Base-by-base conservation (phyloP, 768 basidiomycete genomes). In the Clitopilus passeckerianus region DNA sequence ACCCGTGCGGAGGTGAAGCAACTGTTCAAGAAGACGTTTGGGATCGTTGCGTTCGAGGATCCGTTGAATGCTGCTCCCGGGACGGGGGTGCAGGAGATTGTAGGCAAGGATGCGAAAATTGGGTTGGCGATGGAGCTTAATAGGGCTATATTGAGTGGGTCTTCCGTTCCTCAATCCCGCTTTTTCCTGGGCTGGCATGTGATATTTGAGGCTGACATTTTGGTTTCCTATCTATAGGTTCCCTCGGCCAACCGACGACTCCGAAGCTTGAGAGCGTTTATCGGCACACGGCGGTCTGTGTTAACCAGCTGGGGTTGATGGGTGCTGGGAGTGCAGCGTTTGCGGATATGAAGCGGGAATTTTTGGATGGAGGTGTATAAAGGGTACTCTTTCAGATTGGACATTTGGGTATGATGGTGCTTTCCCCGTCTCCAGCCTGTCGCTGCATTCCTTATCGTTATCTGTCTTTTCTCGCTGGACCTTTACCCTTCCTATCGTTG, bases 241-340 rank as follows among this genome's bases (percentile, higher is more conserved):
- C 91, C 0, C 89, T 90, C 75, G 89, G 89, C 18, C 82, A 83
- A 35, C 90, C 91, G 1, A 74, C 82, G 6, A 79, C 78, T 56
- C 90, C 93, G 2, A 76, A 86, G 14, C 76, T 95, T 58, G 93
- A 95, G 68, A 85, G 80, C 57, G 68, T 93, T 57, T 94, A 89
- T 69, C 84, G 91, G 34, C 91, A 91, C 62, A 85, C 88, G 0
- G 75, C 82, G 27, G 85, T 85, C 20, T 84, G 83, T 63, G 74
- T 94, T 18, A 74, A 78, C n/a, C 84, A 91, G 64, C 83, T 94
- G 12, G 91, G 87, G 6, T 67, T 89, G 44, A 68, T 85, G 61
- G 91, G 91, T 10, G 81, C 84, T 10, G 93, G 92, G 12, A 74
- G 82, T 30, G 93, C 93, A 30, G 90, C 90, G 16, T 92, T 90